These are phyloP conservation scores for Cenococcum geophilum DNA, from an alignment of 495 filamentous ascomycete genomes.

Conservation along the genomic window DNA sequence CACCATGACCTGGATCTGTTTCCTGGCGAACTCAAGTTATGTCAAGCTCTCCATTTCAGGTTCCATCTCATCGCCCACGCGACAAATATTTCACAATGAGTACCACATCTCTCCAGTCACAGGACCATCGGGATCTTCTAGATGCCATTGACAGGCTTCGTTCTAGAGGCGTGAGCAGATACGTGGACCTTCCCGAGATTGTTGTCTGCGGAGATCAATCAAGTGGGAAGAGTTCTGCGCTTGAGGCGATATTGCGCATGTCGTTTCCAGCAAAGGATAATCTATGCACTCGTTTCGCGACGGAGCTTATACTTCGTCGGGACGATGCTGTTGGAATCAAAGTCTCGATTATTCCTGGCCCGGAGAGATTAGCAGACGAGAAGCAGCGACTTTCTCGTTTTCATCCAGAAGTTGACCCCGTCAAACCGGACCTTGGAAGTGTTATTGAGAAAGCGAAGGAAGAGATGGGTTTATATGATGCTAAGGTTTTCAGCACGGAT, in stretches of 20 bases:
- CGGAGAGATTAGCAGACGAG: background rate
- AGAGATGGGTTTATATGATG: background rate
- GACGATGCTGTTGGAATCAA: background rate
- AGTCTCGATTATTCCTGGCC: constrained; percentile 3
- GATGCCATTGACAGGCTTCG: constrained; percentile 13
- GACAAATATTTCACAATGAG: no score
- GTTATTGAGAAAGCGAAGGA: constrained; percentile 8
- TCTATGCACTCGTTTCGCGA: constrained; percentile 15
- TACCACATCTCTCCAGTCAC: background rate
- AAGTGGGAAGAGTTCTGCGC: constrained; percentile 14
- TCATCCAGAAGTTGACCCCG: no score
- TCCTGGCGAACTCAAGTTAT: background rate
- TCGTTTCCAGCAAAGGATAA: constrained; percentile 7
- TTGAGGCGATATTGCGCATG: constrained; percentile 10
- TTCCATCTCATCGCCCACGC: no score
- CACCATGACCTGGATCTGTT: background rate
- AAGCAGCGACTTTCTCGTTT: background rate
- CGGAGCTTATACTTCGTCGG: constrained; percentile 4
- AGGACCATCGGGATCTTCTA: background rate
- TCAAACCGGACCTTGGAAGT: no score
- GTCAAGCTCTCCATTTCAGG: background rate
- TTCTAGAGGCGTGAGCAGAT: background rate
- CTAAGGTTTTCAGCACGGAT: constrained; percentile 3
- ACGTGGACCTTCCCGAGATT: constrained; percentile 6
- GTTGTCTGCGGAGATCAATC: constrained; percentile 19